Evolutionary conservation across 1,139 yeast species (phyloP).

Genomic region (Pichia sp.): DNA sequence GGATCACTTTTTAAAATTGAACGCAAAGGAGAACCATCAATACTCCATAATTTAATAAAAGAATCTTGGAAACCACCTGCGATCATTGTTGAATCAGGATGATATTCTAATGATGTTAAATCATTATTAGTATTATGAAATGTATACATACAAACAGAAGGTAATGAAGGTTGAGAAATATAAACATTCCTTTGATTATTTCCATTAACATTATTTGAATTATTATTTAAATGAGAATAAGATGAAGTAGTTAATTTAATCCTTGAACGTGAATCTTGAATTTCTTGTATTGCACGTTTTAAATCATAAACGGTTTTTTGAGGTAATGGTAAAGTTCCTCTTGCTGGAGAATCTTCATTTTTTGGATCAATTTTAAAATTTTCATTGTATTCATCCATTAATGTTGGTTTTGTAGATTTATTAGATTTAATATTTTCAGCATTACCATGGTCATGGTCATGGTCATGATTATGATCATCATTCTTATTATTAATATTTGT

Average conservation of each 20-base stretch:
- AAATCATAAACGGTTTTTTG: slow-evolving; percentile 74
- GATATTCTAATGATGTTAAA: slow-evolving; percentile 75
- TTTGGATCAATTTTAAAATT: slow-evolving; percentile 42
- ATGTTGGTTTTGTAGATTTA: slow-evolving; percentile 28
- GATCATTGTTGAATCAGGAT: slow-evolving; percentile 76
- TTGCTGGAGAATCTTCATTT: slow-evolving; percentile 58
- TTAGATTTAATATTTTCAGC: not conserved
- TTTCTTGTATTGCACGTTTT: slow-evolving; percentile 66
- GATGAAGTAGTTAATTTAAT: slow-evolving; percentile 51
- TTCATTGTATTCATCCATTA: slow-evolving; percentile 45
- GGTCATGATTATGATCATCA: too few relatives aligned
- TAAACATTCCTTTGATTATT: slow-evolving; percentile 1
- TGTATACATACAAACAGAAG: slow-evolving; percentile 97
- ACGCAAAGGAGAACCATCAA: slow-evolving; percentile 79
- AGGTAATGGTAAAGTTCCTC: slow-evolving; percentile 79
- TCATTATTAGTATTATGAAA: slow-evolving; percentile 93
- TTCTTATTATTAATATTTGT: slow-evolving; percentile 5
- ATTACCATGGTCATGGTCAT: too few relatives aligned
- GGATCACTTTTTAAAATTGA: slow-evolving; percentile 60
- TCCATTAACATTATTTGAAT: not conserved
- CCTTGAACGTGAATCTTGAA: slow-evolving; percentile 75
- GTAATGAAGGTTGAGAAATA: slow-evolving; percentile 65
- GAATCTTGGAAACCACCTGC: slow-evolving; percentile 96
- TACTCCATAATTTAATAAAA: slow-evolving; percentile 83
- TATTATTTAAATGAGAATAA: slow-evolving; percentile 11